Conservation (phyloP, 208 protist genomes). For the Trypanosoma platydactyli region DNA sequence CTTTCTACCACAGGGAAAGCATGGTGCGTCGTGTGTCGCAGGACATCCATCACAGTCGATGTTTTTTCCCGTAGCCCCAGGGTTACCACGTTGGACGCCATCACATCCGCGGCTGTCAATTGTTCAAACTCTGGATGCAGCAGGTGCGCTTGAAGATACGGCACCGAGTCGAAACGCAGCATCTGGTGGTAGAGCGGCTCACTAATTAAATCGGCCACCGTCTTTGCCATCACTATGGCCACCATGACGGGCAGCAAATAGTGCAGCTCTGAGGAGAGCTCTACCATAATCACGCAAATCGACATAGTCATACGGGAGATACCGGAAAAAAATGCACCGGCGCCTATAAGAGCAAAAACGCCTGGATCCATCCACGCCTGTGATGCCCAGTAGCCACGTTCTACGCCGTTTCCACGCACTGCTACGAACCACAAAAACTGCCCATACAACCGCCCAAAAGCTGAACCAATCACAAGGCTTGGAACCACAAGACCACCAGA, state of each 20-base stretch:
- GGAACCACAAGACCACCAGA: conserved; percentile 90
- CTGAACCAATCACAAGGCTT: conserved; percentile 88
- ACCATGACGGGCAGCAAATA: conserved; percentile 95
- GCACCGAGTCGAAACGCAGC: conserved; percentile 86
- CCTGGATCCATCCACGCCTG: conserved; percentile 90
- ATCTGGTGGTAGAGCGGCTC: conserved; percentile 92
- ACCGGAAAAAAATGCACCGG: conserved; percentile 89
- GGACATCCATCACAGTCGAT: conserved; percentile 58
- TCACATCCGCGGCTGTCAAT: conserved; percentile 88
- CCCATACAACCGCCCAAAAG: conserved; percentile 83
- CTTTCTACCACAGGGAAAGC: conserved; percentile 92
- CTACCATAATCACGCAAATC: conserved; percentile 95
- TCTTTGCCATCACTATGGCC: conserved; percentile 90
- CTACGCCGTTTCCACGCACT: conserved; percentile 23
- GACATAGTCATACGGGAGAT: conserved; percentile 92
- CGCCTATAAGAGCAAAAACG: conserved; percentile 93
- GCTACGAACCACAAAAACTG: conserved; percentile 69
- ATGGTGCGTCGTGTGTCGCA: conserved; percentile 83
- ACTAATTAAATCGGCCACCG: conserved; percentile 84
- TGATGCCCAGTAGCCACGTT: conserved; percentile 48
- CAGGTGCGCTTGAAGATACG: conserved; percentile 78
- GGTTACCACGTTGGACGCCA: conserved; percentile 81
- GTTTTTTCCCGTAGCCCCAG: conserved; percentile 68
- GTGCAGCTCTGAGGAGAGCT: conserved; percentile 92
- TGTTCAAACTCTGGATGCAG: conserved; percentile 79